Base-by-base conservation (phyloP, 257 asterid genomes). In the Solanum neorickii region DNA sequence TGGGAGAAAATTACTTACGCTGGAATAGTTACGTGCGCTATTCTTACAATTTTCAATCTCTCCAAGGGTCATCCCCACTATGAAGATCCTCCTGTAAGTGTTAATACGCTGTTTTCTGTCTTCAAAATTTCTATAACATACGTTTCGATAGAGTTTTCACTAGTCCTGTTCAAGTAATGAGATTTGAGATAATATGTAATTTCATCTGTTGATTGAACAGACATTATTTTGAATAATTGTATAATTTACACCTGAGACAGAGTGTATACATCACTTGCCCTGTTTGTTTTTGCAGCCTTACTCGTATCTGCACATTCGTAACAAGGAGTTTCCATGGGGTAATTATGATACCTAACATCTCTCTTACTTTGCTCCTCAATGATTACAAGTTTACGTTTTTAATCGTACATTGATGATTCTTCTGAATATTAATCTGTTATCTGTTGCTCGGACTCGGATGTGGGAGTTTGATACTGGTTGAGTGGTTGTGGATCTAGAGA, bases 281-380 rank as follows among this genome's bases (percentile, higher is more conserved):
- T 35, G 39, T 35, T 35, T 85, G 16, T 83, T 25, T 11, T 31
- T 91, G 93, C 94, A 95, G 98, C 78, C 98, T n/a, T 94, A 93
- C 82, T 89, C 95, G 6, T 95, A 95, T 90, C 85, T 92, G 90
- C 98, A 92, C 92, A 91, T 93, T 89, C 98, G 97, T 73, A 95
- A 91, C 87, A 94, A 95, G 94, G 98, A 95, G 91, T 95, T 94
- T 87, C 98, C 98, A 33, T 95, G 97, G 98, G 97, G 98, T 93
- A 92, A 80, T 87, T 78, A 39, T 74, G 84, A 65, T 21, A 11
- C 39, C 8, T 1, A 29, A 23, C 31, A 56, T 83, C 2, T 84
- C 66, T 23, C 77, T 25, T 9, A 0, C 2, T 25, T 60, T 39
- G 29, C 66, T 23, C 15, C 23, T 39, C 56, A 39, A 39, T 74